Evolutionary conservation across 1,284 basidiomycete genomes (phyloP).

Genomic region (Lignosus rhinocerotis): DNA sequence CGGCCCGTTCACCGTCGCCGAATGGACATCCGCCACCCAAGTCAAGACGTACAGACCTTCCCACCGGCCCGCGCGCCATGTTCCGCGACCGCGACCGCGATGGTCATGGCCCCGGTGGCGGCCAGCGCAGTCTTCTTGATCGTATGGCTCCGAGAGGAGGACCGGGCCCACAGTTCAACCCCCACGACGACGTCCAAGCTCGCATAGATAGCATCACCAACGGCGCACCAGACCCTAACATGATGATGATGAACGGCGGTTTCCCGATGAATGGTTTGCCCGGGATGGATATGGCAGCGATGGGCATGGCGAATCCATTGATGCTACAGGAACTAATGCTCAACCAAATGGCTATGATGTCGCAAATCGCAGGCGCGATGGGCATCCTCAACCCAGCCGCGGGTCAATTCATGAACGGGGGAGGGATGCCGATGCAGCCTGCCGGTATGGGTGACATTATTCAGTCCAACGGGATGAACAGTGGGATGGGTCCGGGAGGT

Average conservation of each 20-base stretch:
- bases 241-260: conserved; percentile 56
- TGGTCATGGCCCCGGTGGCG: conserved; percentile 38
- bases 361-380: conserved; percentile 75
- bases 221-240: conserved; percentile 49
- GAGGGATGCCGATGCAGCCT: conserved; percentile 59
- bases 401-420: conserved; percentile 47
- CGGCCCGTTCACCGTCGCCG: conserved; percentile 76
- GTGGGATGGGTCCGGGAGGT: conserved; percentile 38
- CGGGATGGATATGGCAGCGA: conserved; percentile 64
- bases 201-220: conserved; percentile 76
- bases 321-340: conserved; percentile 83
- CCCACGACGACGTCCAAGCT: conserved; percentile 70
- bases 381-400: conserved; percentile 64
- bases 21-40: conserved; percentile 56
- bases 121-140: conserved; percentile 66
- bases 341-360: conserved; percentile 85
- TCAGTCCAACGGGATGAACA: conserved; percentile 47
- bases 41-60: conserved; percentile 68
- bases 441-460: conserved; percentile 52
- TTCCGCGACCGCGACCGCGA: conserved; percentile 35
- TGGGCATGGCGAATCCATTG: conserved; percentile 64
- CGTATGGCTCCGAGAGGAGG: conserved; percentile 56
- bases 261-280: conserved; percentile 48
- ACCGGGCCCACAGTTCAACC: conserved; percentile 29
- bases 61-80: conserved; percentile 82